phyloP scores from a whole-genome alignment of 768 basidiomycete genomes.

The Hebeloma cylindrosporum region DNA sequence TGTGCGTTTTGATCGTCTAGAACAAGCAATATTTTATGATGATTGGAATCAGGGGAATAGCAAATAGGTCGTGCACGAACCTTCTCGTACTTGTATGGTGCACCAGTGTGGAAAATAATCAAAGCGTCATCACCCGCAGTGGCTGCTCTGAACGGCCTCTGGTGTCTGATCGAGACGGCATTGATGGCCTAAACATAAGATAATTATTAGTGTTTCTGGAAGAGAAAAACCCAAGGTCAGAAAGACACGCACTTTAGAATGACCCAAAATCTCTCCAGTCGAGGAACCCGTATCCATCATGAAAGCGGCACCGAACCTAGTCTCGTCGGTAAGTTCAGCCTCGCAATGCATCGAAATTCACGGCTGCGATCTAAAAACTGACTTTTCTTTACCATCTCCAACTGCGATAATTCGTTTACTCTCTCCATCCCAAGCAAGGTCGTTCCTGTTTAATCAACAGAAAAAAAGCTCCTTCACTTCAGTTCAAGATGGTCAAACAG shows the following conservation, averaged over 20 bases:
- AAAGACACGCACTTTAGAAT: slow-evolving; percentile 64
- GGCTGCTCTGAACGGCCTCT: slow-evolving; percentile 88
- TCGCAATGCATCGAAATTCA: neutral
- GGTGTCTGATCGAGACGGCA: slow-evolving; percentile 82
- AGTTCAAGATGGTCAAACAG: neutral
- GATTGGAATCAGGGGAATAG: neutral
- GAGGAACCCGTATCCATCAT: slow-evolving; percentile 82
- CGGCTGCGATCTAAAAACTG: slow-evolving; percentile 15
- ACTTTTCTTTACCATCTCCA: slow-evolving; percentile 92
- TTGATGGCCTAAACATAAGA: slow-evolving; percentile 65
- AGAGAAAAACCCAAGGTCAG: neutral
- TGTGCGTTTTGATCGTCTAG: slow-evolving; percentile 84
- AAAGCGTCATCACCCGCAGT: slow-evolving; percentile 84
- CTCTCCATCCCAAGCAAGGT: slow-evolving; percentile 95
- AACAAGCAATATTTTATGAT: neutral
- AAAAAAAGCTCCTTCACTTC: neutral
- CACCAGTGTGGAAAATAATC: slow-evolving; percentile 83
- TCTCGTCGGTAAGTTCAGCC: neutral
- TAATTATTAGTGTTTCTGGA: no score
- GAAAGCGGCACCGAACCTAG: slow-evolving; percentile 80
- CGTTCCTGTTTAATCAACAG: slow-evolving; percentile 56
- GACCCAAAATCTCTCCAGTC: slow-evolving; percentile 86
- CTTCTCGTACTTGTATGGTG: slow-evolving; percentile 90
- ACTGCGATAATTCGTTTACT: slow-evolving; percentile 95
- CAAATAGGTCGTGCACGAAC: slow-evolving; percentile 29